A percentile compares a stretch with the other conserved stretches of the same genome.
Conservation (phyloP, 1,284 basidiomycete genomes). For the Trametes sp. region DNA sequence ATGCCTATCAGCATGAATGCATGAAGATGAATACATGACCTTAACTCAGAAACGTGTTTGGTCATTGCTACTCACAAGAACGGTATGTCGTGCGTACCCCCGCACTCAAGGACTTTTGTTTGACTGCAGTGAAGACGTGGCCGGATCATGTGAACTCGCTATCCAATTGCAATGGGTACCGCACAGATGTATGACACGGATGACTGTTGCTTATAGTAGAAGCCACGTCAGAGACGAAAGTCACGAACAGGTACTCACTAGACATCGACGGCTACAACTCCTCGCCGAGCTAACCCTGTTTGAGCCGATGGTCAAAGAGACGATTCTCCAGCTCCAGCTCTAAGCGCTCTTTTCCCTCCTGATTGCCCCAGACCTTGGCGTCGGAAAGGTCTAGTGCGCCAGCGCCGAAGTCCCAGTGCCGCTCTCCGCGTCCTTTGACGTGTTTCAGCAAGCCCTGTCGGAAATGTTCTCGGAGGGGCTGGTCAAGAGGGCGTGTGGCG, state of each 20-base stretch:
- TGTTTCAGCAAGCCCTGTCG: constrained; percentile 33
- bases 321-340: constrained; percentile 31
- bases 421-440: constrained; percentile 30
- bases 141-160: too few species aligned
- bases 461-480: constrained; percentile 36
- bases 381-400: constrained; percentile 31
- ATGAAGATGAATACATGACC: too few species aligned
- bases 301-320: constrained; percentile 20
- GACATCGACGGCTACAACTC: too few species aligned
- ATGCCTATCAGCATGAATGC: too few species aligned
- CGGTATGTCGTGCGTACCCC: too few species aligned
- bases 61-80: too few species aligned
- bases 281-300: constrained; percentile 12
- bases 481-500: constrained; percentile 35
- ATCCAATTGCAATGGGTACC: too few species aligned
- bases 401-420: constrained; percentile 22
- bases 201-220: too few species aligned
- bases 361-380: constrained; percentile 25
- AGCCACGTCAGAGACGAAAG: neutral
- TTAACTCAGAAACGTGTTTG: too few species aligned
- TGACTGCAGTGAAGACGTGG: too few species aligned
- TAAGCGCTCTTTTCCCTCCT: constrained; percentile 30
- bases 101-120: too few species aligned
- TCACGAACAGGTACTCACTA: neutral
- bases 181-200: too few species aligned